Conservation (phyloP, 805 yeast genomes). For the Teunomyces funiuensis region DNA sequence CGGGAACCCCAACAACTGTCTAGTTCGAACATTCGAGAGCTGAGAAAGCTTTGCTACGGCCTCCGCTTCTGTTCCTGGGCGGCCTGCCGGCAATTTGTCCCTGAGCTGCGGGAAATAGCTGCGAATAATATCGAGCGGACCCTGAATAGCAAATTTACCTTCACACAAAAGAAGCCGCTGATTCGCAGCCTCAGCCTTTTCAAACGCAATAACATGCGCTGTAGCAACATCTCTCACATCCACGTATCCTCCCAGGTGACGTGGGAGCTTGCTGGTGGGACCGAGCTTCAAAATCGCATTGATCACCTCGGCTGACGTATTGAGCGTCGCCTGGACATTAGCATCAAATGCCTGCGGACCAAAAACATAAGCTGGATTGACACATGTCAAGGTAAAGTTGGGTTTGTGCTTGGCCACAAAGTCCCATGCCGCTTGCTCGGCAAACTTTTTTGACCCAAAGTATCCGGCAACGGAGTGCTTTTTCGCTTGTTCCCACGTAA, state of each 20-base stretch:
- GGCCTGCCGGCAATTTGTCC: conserved; percentile 5
- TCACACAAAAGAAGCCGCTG: conserved; percentile 15
- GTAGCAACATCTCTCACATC: conserved; percentile 51
- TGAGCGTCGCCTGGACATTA: conserved; percentile 32
- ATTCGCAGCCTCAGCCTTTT: conserved; percentile 18
- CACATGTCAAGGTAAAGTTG: conserved; percentile 44
- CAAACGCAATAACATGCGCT: conserved; percentile 44
- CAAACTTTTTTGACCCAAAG: conserved; percentile 18
- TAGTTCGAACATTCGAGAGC: conserved; percentile 16
- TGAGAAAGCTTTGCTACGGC: background rate
- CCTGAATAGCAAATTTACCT: conserved; percentile 19
- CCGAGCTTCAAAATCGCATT: conserved; percentile 37
- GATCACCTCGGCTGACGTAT: conserved; percentile 40
- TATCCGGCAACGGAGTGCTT: conserved; percentile 38
- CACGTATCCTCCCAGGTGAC: conserved; percentile 25
- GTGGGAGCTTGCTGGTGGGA: conserved; percentile 16
- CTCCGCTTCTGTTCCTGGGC: conserved; percentile 1
- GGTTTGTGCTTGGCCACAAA: conserved; percentile 17
- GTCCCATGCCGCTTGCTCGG: conserved; percentile 24
- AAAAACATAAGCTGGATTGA: conserved; percentile 57
- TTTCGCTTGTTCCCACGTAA: conserved; percentile 49
- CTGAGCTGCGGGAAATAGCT: conserved; percentile 19
- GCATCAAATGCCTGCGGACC: conserved; percentile 54
- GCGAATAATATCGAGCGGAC: conserved; percentile 22
- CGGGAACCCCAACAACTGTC: conserved; percentile 18